phyloP scores from a whole-genome alignment of 495 filamentous ascomycete species.

The Paragyromitra xinjiangensis region DNA sequence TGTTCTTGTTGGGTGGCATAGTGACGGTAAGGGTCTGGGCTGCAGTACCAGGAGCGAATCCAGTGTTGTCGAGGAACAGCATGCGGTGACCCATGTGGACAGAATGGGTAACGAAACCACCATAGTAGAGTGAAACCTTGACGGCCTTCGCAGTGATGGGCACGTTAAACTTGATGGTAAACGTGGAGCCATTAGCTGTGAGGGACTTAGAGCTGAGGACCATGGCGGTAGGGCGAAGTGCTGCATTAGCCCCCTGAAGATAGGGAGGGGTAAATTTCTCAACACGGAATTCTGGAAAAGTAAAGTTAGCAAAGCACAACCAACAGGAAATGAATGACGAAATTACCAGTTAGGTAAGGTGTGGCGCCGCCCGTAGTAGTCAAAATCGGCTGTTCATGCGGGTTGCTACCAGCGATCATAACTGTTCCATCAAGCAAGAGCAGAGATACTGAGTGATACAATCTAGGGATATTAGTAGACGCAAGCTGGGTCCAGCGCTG shows the following conservation, averaged over 20 bases:
- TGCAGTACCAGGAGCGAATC: conserved; percentile 60
- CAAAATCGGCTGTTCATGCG: conserved; percentile 67
- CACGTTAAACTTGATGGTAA: conserved; percentile 63
- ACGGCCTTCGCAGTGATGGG: conserved; percentile 59
- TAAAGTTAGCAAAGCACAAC: conserved; percentile 20
- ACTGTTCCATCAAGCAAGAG: conserved; percentile 69
- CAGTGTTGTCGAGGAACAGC: conserved; percentile 65
- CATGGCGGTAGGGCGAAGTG: conserved; percentile 63
- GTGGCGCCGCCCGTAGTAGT: conserved; percentile 56
- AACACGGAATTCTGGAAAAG: conserved; percentile 65
- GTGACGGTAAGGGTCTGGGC: conserved; percentile 64
- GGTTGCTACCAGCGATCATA: conserved; percentile 69
- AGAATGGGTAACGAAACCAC: conserved; percentile 70
- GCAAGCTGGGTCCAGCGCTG: conserved; percentile 65
- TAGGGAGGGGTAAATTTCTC: conserved; percentile 72
- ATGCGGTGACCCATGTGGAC: conserved; percentile 73
- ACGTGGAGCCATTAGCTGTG: conserved; percentile 61
- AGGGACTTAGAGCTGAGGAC: conserved; percentile 60
- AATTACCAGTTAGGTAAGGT: conserved; percentile 58
- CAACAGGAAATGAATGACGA: background rate
- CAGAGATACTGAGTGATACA: conserved; percentile 69
- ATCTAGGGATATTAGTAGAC: conserved; percentile 63
- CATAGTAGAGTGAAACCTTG: conserved; percentile 67
- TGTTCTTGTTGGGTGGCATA: conserved; percentile 66
- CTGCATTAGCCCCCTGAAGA: conserved; percentile 63